A percentile compares a stretch with the other conserved stretches of the same genome.
phyloP scores from a whole-genome alignment of 2,329 filamentous ascomycete species.

The Bisporella sp. region DNA sequence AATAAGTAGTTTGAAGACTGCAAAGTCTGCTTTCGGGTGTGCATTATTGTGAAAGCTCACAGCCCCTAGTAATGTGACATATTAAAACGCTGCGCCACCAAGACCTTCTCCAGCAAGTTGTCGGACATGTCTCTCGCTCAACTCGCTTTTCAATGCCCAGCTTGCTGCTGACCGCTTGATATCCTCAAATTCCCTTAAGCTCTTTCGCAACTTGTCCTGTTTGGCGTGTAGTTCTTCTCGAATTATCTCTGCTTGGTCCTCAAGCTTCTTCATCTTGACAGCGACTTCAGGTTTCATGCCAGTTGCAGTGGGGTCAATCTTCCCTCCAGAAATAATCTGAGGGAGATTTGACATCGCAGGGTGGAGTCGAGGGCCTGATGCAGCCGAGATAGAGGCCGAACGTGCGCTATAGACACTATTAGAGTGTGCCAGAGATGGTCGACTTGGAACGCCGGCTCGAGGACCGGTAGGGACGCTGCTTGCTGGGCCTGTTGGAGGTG shows the following conservation, averaged over 20 bases:
- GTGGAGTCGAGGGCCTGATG: conserved; percentile 22
- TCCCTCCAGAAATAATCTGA: conserved; percentile 24
- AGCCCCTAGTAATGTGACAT: no score
- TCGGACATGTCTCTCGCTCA: conserved; percentile 28
- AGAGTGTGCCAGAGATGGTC: conserved; percentile 21
- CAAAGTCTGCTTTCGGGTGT: no score
- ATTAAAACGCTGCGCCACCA: conserved; percentile 27
- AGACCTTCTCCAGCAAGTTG: conserved; percentile 27
- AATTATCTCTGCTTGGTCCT: conserved; percentile 26
- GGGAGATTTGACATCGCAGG: conserved; percentile 27
- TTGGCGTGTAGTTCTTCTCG: conserved; percentile 24
- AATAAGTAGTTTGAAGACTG: no score
- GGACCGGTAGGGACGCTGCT: conserved; percentile 24
- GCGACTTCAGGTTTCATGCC: conserved; percentile 23
- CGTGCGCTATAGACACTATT: conserved; percentile 17
- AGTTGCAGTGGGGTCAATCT: conserved; percentile 24
- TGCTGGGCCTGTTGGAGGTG: conserved; percentile 23
- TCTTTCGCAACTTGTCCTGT: conserved; percentile 24
- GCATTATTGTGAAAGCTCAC: no score
- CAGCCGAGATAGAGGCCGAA: conserved; percentile 6
- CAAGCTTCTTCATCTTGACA: conserved; percentile 22
- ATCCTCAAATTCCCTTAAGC: conserved; percentile 25
- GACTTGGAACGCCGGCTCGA: conserved; percentile 15
- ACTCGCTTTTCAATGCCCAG: conserved; percentile 24
- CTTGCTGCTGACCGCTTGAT: conserved; percentile 21